Percentiles rank a stretch among this genome's conserved stretches.
Evolutionary conservation across 306 rosid species (phyloP).

Genomic region (Alnus glutinosa): DNA sequence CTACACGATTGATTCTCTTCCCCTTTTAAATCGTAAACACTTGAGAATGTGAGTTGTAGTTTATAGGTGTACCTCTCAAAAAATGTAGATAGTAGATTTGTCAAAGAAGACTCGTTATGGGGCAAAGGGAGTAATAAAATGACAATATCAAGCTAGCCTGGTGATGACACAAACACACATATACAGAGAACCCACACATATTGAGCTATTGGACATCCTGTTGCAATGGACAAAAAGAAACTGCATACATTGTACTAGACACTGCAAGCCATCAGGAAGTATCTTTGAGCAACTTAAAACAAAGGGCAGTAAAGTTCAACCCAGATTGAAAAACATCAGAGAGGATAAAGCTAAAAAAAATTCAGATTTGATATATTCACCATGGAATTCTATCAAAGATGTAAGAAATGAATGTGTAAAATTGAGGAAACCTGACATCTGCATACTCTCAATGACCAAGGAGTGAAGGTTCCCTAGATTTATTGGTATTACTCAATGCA

Average conservation of each 20-base stretch:
- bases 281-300: not conserved
- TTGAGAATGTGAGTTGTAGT: not conserved
- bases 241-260: not conserved
- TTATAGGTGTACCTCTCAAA: not conserved
- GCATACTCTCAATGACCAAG: not conserved
- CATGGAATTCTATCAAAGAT: not conserved
- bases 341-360: not conserved
- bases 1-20: not conserved
- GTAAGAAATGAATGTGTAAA: not conserved
- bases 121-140: not conserved
- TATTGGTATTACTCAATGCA: not conserved
- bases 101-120: not conserved
- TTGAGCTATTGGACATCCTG: not conserved
- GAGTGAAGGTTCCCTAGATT: not conserved
- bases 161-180: not conserved
- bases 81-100: not conserved
- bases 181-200: not conserved
- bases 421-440: not conserved
- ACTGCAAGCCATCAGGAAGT: not conserved
- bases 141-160: not conserved
- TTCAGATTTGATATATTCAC: not conserved
- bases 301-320: not conserved
- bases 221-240: not conserved
- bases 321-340: constrained; percentile 1
- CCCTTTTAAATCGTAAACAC: not conserved